A percentile compares a stretch with the other conserved stretches of the same genome.
phyloP scores from a whole-genome alignment of 108 stramenopile genomes.

The Aurantiochytrium sp. region DNA sequence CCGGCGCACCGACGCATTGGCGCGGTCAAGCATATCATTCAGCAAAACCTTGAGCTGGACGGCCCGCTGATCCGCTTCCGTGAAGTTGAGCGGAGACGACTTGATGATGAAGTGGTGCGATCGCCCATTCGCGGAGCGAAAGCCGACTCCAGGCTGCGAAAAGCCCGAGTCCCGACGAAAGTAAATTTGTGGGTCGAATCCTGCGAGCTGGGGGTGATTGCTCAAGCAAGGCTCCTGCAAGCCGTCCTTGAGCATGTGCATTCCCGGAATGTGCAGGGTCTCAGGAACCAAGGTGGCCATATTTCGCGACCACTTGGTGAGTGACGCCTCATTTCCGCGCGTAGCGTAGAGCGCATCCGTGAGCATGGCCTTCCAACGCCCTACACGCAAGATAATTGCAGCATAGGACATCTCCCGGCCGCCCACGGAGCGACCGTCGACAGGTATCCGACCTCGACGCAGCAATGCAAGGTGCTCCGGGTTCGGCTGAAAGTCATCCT shows the following conservation, averaged over 20 bases:
- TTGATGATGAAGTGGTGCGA: background rate
- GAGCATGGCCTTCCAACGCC: constrained; percentile 3
- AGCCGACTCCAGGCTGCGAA: constrained; percentile 1
- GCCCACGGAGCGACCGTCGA: background rate
- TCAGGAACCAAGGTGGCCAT: constrained; percentile 1
- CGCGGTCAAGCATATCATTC: background rate
- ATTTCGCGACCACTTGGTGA: background rate
- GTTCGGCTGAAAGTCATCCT: background rate
- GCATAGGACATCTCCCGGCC: background rate
- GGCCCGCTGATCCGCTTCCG: background rate
- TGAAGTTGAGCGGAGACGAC: background rate
- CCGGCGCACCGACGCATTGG: background rate
- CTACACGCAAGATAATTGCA: background rate
- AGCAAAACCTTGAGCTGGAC: background rate
- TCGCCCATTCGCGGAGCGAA: background rate
- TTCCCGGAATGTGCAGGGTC: background rate
- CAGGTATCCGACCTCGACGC: too few species aligned
- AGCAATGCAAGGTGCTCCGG: background rate
- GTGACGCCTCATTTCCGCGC: background rate
- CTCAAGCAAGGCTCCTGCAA: background rate
- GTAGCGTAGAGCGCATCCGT: background rate
- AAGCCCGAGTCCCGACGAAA: background rate
- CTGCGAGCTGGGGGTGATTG: background rate
- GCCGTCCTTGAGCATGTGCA: background rate
- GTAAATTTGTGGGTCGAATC: background rate